A percentile compares a stretch with the other conserved stretches of the same genome.
phyloP scores from a whole-genome alignment of 1,284 basidiomycete species.

The Gymnopus androsaceus region DNA sequence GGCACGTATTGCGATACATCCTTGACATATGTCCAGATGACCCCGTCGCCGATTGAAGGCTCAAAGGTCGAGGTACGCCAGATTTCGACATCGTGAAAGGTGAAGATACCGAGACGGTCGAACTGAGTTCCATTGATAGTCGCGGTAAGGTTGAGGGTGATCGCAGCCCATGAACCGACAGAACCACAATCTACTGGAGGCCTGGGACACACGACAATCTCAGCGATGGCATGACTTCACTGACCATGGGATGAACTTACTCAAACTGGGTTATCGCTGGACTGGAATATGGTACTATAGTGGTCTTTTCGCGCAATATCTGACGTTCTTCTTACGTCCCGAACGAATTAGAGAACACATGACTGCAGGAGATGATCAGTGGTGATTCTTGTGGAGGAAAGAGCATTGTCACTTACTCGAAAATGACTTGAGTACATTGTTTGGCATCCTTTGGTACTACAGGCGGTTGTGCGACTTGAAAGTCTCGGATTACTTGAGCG shows the following conservation, averaged over 20 bases:
- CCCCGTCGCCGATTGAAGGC: constrained; percentile 65
- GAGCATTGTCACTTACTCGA: constrained; percentile 50
- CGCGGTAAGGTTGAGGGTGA: constrained; percentile 76
- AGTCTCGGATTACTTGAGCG: constrained; percentile 30
- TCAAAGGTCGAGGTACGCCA: constrained; percentile 83
- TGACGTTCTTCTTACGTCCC: constrained; percentile 50
- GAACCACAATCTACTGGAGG: constrained; percentile 75
- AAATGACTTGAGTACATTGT: constrained; percentile 63
- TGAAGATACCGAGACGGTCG: constrained; percentile 72
- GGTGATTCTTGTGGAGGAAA: background rate
- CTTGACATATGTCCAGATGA: constrained; percentile 79
- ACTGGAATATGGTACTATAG: constrained; percentile 32
- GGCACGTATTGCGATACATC: constrained; percentile 75
- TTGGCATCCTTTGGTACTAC: constrained; percentile 58
- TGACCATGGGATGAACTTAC: constrained; percentile 45
- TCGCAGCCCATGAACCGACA: constrained; percentile 71
- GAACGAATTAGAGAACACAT: constrained; percentile 73
- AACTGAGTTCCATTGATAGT: constrained; percentile 79
- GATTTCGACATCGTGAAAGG: constrained; percentile 76
- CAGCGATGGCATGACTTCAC: background rate
- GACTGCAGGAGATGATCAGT: constrained; percentile 38
- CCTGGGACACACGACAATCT: constrained; percentile 33
- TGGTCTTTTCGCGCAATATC: background rate
- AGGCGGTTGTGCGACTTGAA: constrained; percentile 73
- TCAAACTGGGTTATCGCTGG: constrained; percentile 65